Base-by-base conservation (phyloP, 2,329 filamentous ascomycete genomes). In the Epichloe sylvatica region DNA sequence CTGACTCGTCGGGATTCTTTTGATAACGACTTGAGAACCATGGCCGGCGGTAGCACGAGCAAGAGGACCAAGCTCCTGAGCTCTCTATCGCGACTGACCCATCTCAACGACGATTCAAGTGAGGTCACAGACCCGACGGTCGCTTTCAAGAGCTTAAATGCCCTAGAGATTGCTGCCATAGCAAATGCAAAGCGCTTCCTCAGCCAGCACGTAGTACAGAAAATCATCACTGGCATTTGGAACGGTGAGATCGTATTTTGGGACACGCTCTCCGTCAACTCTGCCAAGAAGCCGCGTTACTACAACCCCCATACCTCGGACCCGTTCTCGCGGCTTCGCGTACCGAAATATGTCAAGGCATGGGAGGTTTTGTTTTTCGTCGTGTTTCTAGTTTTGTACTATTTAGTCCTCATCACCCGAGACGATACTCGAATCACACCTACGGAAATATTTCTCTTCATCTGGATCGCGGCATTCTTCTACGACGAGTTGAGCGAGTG, bases 401-500 rank as follows among this genome's bases (percentile, higher is more conserved):
- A 94, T 60, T 75, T 80, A n/a, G 89, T 95, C 0, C 74, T 95
- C 34, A 77, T 94, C 43, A 79, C 87, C 56, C 75, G 86, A 53
- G 80, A 84, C 55, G 75, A 80, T 8, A 71, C 73, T 17, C 70
- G 72, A 30, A 78, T 95, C 48, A 87, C 84, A 0, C 61, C 72
- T 0, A 70, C 81, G 17, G 89, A 96, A 63, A 67, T 83, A 2
- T 61, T 86, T 15, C 75, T 96, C 40, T 92, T 91, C 62, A 66
- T 94, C 46, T 95, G 88, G 85, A 83, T 95, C 57, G 81, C 81
- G 4, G 84, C 87, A 7, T 95, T 94, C 68, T 80, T 85, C 38
- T 94, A 92, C 60, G 89, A 95, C 57, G 89, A 90, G 65, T 71
- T 92, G 51, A 85, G 84, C 58, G 87, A 94, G 59, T 88, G 87